Evolutionary conservation across 1,284 basidiomycete genomes (phyloP).

Genomic region (Singerocomus inundabilis): DNA sequence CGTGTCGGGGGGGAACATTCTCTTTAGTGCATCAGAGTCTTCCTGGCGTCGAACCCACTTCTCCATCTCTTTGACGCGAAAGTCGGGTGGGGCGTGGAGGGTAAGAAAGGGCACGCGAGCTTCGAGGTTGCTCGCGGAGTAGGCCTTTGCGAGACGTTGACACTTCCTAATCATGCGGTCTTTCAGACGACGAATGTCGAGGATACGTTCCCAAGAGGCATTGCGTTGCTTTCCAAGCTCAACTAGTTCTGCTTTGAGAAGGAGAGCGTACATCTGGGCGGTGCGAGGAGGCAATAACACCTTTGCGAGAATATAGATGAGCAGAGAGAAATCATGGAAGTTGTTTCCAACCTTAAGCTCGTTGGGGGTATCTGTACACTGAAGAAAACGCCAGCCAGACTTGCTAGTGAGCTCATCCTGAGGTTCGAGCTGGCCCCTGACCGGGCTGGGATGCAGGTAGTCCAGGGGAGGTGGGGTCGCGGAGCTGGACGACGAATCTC

Average conservation of each 20-base stretch:
- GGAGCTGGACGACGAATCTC: conserved; percentile 24
- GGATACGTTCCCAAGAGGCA: conserved; percentile 61
- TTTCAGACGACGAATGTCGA: conserved; percentile 72
- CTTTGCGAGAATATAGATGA: conserved; percentile 35
- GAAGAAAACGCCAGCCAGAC: conserved; percentile 64
- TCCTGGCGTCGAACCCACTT: conserved; percentile 58
- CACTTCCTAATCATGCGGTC: conserved; percentile 78
- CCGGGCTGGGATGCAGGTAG: conserved; percentile 58
- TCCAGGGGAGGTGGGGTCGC: conserved; percentile 40
- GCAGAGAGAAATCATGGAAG: conserved; percentile 5
- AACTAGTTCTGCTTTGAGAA: conserved; percentile 56
- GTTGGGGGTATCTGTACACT: conserved; percentile 71
- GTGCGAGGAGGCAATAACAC: conserved; percentile 71
- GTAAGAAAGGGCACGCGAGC: conserved; percentile 53
- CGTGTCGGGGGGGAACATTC: conserved; percentile 17
- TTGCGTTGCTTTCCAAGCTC: conserved; percentile 56
- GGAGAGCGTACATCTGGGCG: conserved; percentile 61
- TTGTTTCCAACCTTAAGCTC: conserved; percentile 56
- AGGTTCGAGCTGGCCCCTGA: conserved; percentile 70
- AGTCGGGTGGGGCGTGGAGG: conserved; percentile 64
- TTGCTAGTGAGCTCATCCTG: conserved; percentile 49
- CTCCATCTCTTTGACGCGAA: conserved; percentile 74
- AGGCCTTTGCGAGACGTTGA: conserved; percentile 50
- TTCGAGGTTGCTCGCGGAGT: conserved; percentile 39
- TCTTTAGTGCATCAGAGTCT: conserved; percentile 27